A percentile compares a stretch with the other conserved stretches of the same genome.
These are phyloP conservation scores for Sordariomycetes sp. DNA, from an alignment of 2,329 filamentous ascomycete genomes.

Conservation along the genomic window DNA sequence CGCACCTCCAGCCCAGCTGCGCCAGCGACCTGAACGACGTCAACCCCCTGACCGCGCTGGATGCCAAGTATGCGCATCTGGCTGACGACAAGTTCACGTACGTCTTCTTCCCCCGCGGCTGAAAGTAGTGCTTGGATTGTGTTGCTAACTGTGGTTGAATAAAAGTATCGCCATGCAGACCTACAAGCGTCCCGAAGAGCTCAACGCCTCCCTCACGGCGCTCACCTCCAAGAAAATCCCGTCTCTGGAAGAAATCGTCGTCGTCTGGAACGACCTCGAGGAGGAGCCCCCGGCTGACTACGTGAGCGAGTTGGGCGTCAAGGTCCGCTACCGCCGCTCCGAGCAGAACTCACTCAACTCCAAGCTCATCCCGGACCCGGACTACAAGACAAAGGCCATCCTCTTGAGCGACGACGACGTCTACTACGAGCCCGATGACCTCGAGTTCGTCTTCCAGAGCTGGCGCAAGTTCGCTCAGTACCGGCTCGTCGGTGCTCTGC, in stretches of 20 bases:
- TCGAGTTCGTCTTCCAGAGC: constrained; percentile 29
- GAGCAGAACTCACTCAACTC: constrained; percentile 19
- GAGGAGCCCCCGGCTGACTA: constrained; percentile 11
- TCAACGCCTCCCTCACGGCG: constrained; percentile 12
- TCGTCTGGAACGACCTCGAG: constrained; percentile 17
- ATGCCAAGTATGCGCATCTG: constrained; percentile 2
- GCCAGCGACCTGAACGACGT: background rate
- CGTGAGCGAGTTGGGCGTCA: constrained; percentile 11
- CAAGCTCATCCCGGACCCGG: constrained; percentile 25
- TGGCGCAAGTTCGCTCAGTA: constrained; percentile 27
- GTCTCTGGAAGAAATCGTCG: constrained; percentile 16
- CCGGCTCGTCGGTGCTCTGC: constrained; percentile 23
- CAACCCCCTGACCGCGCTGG: background rate
- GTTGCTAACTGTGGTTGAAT: background rate
- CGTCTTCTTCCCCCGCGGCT: too few species aligned
- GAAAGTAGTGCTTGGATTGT: too few species aligned
- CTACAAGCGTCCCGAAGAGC: constrained; percentile 14
- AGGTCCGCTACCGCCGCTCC: constrained; percentile 14
- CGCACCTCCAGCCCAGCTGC: background rate
- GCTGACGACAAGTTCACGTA: constrained; percentile 17
- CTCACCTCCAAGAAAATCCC: constrained; percentile 12
- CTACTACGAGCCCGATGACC: constrained; percentile 25
- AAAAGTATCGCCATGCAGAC: constrained; percentile 14
- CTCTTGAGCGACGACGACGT: constrained; percentile 30
- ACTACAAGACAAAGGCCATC: constrained; percentile 26